Evolutionary conservation across 1,139 yeast species (phyloP).

Genomic region (Yamadazyma sp.): DNA sequence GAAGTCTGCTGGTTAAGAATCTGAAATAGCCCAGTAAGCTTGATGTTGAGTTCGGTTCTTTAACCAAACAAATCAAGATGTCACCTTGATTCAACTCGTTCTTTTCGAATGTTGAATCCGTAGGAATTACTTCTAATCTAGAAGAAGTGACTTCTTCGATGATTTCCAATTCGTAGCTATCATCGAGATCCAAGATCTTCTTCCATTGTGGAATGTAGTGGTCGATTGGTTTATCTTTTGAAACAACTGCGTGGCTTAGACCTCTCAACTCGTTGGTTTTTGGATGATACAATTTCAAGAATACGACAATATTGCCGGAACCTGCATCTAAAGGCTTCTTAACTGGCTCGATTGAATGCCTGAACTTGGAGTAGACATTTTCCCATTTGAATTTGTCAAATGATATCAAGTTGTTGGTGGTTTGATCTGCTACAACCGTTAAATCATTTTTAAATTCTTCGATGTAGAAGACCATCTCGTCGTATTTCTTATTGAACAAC

Average conservation of each 20-base stretch:
- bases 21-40: slow-evolving; percentile 54
- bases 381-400: slow-evolving; percentile 29
- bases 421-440: slow-evolving; percentile 16
- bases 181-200: slow-evolving; percentile 44
- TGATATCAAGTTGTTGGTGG: slow-evolving; percentile 8
- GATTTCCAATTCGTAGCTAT: slow-evolving; percentile 40
- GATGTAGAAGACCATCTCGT: slow-evolving; percentile 49
- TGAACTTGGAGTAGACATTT: slow-evolving; percentile 18
- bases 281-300: slow-evolving; percentile 72
- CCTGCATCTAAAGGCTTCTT: slow-evolving; percentile 6
- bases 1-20: slow-evolving; percentile 66
- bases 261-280: slow-evolving; percentile 56
- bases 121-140: slow-evolving; percentile 51
- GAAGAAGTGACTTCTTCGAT: slow-evolving; percentile 74
- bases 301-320: slow-evolving; percentile 45
- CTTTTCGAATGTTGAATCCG: slow-evolving; percentile 52
- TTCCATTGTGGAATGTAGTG: slow-evolving; percentile 45
- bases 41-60: slow-evolving; percentile 38
- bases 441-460: slow-evolving; percentile 43
- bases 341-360: slow-evolving; percentile 1
- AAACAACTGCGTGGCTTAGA: slow-evolving; percentile 59
- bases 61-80: slow-evolving; percentile 48
- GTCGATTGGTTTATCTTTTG: slow-evolving; percentile 48
- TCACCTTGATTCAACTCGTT: slow-evolving; percentile 80
- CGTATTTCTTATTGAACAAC: slow-evolving; percentile 39